Conservation (phyloP, 352 stramenopile species). For the Globisporangium mamillatum region DNA sequence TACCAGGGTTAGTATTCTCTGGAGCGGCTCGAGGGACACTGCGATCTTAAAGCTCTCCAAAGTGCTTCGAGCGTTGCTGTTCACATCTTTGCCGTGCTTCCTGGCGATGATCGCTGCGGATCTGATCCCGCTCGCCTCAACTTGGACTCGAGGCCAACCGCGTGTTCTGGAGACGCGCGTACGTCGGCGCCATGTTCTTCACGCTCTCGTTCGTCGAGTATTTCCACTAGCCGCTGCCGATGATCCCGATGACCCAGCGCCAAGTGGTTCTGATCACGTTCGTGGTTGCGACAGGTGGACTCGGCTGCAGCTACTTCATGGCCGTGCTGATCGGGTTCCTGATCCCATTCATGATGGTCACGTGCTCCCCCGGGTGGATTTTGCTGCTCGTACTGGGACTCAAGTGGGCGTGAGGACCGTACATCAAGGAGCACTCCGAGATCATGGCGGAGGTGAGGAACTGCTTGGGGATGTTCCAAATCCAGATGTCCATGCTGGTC, state of each 20-base stretch:
- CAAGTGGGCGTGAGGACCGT: not conserved
- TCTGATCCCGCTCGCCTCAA: not conserved
- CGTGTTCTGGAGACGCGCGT: not conserved
- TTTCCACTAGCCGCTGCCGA: not conserved
- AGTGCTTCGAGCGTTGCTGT: not conserved
- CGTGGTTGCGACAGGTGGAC: not conserved
- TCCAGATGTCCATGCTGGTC: constrained; percentile 4
- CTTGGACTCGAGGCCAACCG: not conserved
- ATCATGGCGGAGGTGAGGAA: not conserved
- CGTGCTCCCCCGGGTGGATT: not conserved
- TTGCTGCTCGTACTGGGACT: not conserved
- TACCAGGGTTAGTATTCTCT: not conserved
- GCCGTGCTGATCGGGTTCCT: not conserved
- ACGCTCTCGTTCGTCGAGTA: not conserved
- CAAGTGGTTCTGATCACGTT: not conserved
- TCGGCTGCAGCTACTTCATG: not conserved
- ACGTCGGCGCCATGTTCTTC: not conserved
- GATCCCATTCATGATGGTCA: constrained; percentile 1
- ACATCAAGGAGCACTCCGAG: not conserved
- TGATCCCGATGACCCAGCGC: not conserved
- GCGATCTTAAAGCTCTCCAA: not conserved
- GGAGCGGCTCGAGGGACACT: not conserved
- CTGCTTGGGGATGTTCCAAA: not conserved
- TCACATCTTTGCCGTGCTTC: not conserved
- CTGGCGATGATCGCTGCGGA: not conserved